Evolutionary conservation across 805 yeast genomes (phyloP), one percentile per base, ranked within the genome.

Genomic region (Kluyveromyces siamensis): DNA sequence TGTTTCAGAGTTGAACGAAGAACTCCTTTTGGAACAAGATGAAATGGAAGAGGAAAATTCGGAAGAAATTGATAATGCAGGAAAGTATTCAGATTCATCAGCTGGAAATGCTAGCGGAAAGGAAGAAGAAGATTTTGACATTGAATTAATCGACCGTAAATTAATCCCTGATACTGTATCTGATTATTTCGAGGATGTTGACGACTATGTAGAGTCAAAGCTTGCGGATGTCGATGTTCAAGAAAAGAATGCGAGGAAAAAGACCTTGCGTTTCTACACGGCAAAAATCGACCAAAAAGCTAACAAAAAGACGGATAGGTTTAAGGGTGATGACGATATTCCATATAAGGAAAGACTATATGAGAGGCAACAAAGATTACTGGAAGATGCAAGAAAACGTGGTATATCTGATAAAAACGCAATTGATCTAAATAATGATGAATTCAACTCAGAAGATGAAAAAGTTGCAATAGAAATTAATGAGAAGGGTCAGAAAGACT

Each of bases 221-320:
- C 75, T 86, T 41, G 95, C 86, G 45, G 93, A 81, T 27, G 81
- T 88, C 44, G 98, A 93, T 67, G 75, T 77, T 41, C 95, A 87
- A 60, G 98, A 89, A 50, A 91, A 90, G 71, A 79, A 76, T 50
- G 77, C 81, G 18, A 81, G 95, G 58, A 85, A 83, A 72, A 80
- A 79, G 62, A 77, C 95, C 2, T 77, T 93, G 59, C 82, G 98
- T 52, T 93, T 93, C 80, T 93, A 93, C 75, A 93, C 99, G 1
- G 87, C 98, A 50, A 90, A 91, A 68, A 90, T 93, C 66, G 96
- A 89, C 65, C 95, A 90, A 69, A 83, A 83, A 46, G 81, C 76
- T 27, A 73, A 74, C 56, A 84, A 83, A 65, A 77, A 77, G 51
- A 71, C 69, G 40, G 83, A 82, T 43, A 74, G 70, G 55, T 77